Evolutionary conservation across 345 rosid species (phyloP).

Genomic region (Hypericum androsaemum): DNA sequence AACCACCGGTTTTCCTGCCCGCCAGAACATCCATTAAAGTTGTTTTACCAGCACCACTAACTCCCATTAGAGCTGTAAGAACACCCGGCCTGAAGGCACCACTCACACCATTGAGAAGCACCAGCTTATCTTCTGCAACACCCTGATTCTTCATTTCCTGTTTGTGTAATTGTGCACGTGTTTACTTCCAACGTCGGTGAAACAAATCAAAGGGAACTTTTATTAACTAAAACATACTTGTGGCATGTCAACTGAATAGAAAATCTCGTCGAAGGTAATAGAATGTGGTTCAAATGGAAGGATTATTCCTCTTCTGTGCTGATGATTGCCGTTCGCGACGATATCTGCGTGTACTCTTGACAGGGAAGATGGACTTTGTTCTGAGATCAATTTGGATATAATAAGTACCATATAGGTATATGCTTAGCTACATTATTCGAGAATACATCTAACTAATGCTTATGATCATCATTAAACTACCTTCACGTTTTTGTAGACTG

Average conservation of each 20-base stretch:
- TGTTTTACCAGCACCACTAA: constrained; percentile 6
- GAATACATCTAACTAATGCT: too few relatives aligned
- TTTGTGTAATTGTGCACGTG: background rate
- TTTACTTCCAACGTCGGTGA: background rate
- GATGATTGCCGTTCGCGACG: too few relatives aligned
- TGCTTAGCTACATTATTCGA: too few relatives aligned
- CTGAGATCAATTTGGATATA: too few relatives aligned
- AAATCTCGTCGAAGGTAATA: background rate
- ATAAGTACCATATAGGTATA: too few relatives aligned
- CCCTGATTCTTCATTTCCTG: background rate
- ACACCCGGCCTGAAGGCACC: constrained; percentile 4
- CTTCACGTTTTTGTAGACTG: too few relatives aligned
- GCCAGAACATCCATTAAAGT: constrained; percentile 2
- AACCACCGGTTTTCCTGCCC: constrained; percentile 6
- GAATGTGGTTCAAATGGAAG: constrained; percentile 4
- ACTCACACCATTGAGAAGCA: background rate
- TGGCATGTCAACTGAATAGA: constrained; percentile 4
- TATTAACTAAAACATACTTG: background rate
- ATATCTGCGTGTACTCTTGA: too few relatives aligned
- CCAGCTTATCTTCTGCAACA: background rate
- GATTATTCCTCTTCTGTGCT: background rate
- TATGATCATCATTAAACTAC: too few relatives aligned
- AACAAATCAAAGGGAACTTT: background rate
- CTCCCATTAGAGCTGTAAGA: constrained; percentile 5
- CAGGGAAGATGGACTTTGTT: too few relatives aligned